Evolutionary conservation across 2,329 filamentous ascomycete genomes (phyloP).

Genomic region (Simplicillium sp.): DNA sequence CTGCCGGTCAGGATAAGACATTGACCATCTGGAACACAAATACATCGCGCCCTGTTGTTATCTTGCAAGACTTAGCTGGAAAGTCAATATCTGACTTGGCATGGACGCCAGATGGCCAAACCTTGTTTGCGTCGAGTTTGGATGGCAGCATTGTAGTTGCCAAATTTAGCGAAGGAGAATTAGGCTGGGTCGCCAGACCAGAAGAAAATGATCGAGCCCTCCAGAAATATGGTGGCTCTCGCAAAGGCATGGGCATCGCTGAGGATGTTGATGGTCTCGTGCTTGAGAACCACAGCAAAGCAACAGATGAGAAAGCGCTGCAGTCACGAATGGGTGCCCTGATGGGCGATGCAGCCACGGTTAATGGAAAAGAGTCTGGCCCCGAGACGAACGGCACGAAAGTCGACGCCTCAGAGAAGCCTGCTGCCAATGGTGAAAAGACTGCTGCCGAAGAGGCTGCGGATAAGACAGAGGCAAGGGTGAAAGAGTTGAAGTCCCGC

Average conservation of each 20-base stretch:
- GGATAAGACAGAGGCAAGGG: slow-evolving; percentile 43
- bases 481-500: slow-evolving; percentile 67
- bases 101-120: slow-evolving; percentile 88
- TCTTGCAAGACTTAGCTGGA: slow-evolving; percentile 76
- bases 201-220: slow-evolving; percentile 89
- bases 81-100: slow-evolving; percentile 93
- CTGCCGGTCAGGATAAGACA: slow-evolving; percentile 92
- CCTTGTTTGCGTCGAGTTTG: slow-evolving; percentile 74
- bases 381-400: slow-evolving; percentile 44
- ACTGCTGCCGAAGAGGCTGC: slow-evolving; percentile 34
- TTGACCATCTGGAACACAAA: slow-evolving; percentile 97
- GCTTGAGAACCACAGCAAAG: slow-evolving; percentile 86
- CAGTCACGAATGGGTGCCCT: slow-evolving; percentile 97
- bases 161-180: slow-evolving; percentile 75
- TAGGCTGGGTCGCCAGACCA: slow-evolving; percentile 78
- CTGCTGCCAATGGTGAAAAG: slow-evolving; percentile 27
- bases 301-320: slow-evolving; percentile 77
- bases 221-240: slow-evolving; percentile 82
- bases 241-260: slow-evolving; percentile 81
- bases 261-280: slow-evolving; percentile 85
- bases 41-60: slow-evolving; percentile 81
- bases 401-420: slow-evolving; percentile 23
- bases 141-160: slow-evolving; percentile 81
- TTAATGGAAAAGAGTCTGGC: slow-evolving; percentile 41
- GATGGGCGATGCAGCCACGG: slow-evolving; percentile 71